Conservation (phyloP, 176 grass and related monocot species). For the Sorghum bicolor region DNA sequence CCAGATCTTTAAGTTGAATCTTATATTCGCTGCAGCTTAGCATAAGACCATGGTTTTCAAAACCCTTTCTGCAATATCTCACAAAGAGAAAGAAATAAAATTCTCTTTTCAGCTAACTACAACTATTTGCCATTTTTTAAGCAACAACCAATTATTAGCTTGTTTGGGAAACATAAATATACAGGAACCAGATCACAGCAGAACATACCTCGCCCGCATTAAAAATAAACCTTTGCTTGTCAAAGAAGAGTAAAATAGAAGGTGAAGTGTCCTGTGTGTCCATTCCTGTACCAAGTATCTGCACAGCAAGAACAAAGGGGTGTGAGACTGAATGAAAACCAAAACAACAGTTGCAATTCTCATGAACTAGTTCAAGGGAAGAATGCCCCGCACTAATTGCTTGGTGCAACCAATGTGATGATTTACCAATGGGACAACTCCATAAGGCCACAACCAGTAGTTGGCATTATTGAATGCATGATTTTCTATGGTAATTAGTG, state of each 20-base stretch:
- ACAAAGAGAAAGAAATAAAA: neutral
- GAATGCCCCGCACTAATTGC: neutral
- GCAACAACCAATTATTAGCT: neutral
- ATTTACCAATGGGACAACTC: neutral
- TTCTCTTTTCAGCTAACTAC: neutral
- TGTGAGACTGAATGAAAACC: neutral
- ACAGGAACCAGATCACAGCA: neutral
- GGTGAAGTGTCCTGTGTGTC: conserved; percentile 95
- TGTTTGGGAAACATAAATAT: conserved; percentile 11
- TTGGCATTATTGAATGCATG: neutral
- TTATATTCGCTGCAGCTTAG: neutral
- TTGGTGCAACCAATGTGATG: neutral
- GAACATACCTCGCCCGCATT: conserved; percentile 90
- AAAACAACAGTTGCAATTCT: neutral
- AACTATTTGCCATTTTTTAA: neutral
- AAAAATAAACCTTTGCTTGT: conserved; percentile 93
- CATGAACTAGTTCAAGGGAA: neutral
- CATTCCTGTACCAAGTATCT: conserved; percentile 98
- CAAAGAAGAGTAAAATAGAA: conserved; percentile 92
- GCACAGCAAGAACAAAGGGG: conserved; percentile 13
- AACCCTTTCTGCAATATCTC: neutral
- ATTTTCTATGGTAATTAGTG: neutral
- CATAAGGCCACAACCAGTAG: neutral
- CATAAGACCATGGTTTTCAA: neutral
- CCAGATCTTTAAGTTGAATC: neutral